phyloP scores from a whole-genome alignment of 23 red algal genomes.

The Gracilaria vermiculophylla region DNA sequence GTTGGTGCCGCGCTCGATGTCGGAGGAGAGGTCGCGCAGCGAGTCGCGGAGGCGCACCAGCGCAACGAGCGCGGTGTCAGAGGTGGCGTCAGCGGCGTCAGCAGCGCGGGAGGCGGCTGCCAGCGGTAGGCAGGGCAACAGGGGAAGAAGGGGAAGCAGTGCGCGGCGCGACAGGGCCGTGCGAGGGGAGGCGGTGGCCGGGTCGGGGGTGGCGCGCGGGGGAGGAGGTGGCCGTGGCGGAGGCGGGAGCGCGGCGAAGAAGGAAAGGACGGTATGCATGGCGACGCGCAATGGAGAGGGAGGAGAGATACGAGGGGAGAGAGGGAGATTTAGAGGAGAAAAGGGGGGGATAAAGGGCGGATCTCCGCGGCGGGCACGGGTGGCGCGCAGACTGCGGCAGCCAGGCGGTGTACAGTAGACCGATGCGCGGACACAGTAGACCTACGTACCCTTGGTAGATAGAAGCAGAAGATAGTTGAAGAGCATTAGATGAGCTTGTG shows the following conservation, averaged over 20 bases:
- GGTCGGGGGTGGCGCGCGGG: background rate
- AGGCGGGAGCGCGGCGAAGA: background rate
- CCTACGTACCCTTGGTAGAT: too few species aligned
- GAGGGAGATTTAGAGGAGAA: too few species aligned
- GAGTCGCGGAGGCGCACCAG: slow-evolving; percentile 43
- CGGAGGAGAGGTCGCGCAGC: slow-evolving; percentile 23
- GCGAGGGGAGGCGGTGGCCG: background rate
- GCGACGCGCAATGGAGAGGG: background rate
- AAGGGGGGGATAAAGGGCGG: too few species aligned
- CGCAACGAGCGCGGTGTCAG: background rate
- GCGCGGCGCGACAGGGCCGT: background rate
- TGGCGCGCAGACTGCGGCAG: too few species aligned
- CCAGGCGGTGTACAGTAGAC: too few species aligned
- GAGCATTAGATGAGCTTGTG: too few species aligned
- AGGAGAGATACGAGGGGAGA: background rate
- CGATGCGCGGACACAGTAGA: too few species aligned
- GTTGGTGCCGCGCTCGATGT: slow-evolving; percentile 33
- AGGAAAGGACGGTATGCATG: too few species aligned
- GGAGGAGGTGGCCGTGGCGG: background rate
- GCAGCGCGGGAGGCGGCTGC: background rate
- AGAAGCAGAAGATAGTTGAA: too few species aligned
- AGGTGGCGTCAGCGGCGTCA: background rate
- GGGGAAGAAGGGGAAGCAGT: background rate
- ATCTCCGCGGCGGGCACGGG: too few species aligned
- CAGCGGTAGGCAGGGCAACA: background rate